Conservation (phyloP, 805 yeast genomes). For the Zygoascus bituminiphila region DNA sequence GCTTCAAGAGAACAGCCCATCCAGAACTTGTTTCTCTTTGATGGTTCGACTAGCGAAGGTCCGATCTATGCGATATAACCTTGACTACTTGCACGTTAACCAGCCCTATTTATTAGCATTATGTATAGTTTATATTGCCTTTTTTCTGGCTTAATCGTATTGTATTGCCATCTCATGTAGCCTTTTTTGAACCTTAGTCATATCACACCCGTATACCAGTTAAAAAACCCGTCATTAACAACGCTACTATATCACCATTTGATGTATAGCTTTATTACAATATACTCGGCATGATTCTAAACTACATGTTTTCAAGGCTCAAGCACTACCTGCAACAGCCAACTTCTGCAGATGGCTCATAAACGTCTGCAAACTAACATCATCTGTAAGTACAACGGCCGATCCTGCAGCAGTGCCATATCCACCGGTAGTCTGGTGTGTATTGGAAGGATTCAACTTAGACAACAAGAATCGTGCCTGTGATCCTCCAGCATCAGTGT, state of each 20-base stretch:
- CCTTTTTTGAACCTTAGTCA: background rate
- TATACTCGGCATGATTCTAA: too few relatives aligned
- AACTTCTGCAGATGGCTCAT: slow-evolving; percentile 91
- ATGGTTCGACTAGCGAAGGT: slow-evolving; percentile 62
- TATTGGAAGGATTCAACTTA: slow-evolving; percentile 88
- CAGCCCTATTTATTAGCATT: background rate
- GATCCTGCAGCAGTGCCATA: slow-evolving; percentile 45
- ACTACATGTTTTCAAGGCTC: too few relatives aligned
- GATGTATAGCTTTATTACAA: background rate
- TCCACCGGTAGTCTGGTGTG: slow-evolving; percentile 51
- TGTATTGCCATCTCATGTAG: background rate
- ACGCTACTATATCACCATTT: background rate
- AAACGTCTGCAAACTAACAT: slow-evolving; percentile 88
- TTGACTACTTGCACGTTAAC: background rate
- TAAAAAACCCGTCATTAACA: too few relatives aligned
- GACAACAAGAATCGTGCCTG: slow-evolving; percentile 96
- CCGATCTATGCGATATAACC: slow-evolving; percentile 56
- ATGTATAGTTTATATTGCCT: too few relatives aligned
- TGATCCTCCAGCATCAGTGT: slow-evolving; percentile 96
- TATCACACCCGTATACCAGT: too few relatives aligned
- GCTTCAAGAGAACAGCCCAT: slow-evolving; percentile 72
- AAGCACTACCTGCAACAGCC: slow-evolving; percentile 49
- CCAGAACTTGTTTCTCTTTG: slow-evolving; percentile 71
- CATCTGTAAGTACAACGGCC: slow-evolving; percentile 91
- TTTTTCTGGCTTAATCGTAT: too few relatives aligned